phyloP scores from a whole-genome alignment of 768 basidiomycete species.

The Pleurotus eryngii region DNA sequence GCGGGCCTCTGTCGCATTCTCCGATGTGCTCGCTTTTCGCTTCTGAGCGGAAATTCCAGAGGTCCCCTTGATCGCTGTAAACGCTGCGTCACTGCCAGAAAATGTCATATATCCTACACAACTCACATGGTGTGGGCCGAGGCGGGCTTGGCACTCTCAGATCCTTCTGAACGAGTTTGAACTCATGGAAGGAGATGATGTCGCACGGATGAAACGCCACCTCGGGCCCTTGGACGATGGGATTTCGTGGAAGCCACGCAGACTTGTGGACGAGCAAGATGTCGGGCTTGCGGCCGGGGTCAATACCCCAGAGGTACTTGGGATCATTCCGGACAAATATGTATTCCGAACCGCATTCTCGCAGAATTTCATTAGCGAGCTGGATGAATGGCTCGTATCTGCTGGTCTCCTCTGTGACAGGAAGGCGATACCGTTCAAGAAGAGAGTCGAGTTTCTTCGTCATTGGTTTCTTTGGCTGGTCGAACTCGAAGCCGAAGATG shows the following conservation, averaged over 20 bases:
- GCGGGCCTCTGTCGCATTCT: no score
- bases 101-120: background rate
- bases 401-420: background rate
- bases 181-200: constrained; percentile 2
- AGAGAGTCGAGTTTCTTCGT: background rate
- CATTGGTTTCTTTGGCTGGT: background rate
- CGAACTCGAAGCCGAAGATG: background rate
- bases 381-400: background rate
- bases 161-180: constrained; percentile 1
- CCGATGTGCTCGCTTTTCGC: background rate
- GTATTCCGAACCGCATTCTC: background rate
- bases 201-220: constrained; percentile 2
- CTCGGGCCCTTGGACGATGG: background rate
- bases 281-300: constrained; percentile 6
- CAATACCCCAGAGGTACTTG: background rate
- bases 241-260: background rate
- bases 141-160: background rate
- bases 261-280: background rate
- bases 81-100: background rate
- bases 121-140: background rate
- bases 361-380: background rate
- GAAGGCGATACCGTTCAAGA: background rate
- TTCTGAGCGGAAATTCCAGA: background rate
- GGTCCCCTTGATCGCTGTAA: background rate
- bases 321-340: constrained; percentile 7